Conservation (phyloP, 2,329 filamentous ascomycete genomes). For the Chalaropsis thielavioides region DNA sequence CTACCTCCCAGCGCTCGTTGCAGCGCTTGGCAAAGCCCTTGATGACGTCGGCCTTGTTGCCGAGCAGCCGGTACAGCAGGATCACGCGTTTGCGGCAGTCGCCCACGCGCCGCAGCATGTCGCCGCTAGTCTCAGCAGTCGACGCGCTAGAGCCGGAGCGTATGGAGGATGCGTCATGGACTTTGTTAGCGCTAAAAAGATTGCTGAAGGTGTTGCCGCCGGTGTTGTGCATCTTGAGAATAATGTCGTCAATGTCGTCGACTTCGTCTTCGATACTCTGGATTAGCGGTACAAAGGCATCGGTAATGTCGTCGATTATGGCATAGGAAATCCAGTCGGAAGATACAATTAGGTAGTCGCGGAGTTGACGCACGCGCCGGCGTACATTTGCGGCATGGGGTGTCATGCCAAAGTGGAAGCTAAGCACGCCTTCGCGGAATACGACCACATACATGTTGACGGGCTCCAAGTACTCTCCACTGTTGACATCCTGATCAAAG, state of each 20-base stretch:
- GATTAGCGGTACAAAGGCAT: slow-evolving; percentile 86
- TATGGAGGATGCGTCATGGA: slow-evolving; percentile 30
- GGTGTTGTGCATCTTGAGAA: slow-evolving; percentile 56
- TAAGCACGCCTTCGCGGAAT: slow-evolving; percentile 87
- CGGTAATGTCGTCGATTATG: slow-evolving; percentile 95
- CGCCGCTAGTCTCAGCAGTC: slow-evolving; percentile 39
- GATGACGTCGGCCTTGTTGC: slow-evolving; percentile 97
- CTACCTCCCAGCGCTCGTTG: slow-evolving; percentile 95
- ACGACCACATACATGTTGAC: slow-evolving; percentile 97
- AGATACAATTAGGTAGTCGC: slow-evolving; percentile 82
- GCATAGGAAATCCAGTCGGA: slow-evolving; percentile 98
- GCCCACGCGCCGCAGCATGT: slow-evolving; percentile 86
- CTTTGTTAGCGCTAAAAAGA: background rate
- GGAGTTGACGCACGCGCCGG: slow-evolving; percentile 78
- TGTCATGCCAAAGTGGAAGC: slow-evolving; percentile 93
- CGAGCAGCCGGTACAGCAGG: slow-evolving; percentile 79
- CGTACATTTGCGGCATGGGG: slow-evolving; percentile 94
- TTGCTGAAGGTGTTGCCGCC: background rate
- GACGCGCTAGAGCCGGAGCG: slow-evolving; percentile 9
- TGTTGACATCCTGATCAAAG: slow-evolving; percentile 86
- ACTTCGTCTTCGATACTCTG: slow-evolving; percentile 91
- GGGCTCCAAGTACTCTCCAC: slow-evolving; percentile 80
- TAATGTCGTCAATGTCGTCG: slow-evolving; percentile 88
- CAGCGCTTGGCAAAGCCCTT: slow-evolving; percentile 97
- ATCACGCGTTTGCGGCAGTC: slow-evolving; percentile 96